A percentile compares a stretch with the other conserved stretches of the same genome.
Conservation (phyloP, 805 yeast species). For the Nakazawaea siamensis region DNA sequence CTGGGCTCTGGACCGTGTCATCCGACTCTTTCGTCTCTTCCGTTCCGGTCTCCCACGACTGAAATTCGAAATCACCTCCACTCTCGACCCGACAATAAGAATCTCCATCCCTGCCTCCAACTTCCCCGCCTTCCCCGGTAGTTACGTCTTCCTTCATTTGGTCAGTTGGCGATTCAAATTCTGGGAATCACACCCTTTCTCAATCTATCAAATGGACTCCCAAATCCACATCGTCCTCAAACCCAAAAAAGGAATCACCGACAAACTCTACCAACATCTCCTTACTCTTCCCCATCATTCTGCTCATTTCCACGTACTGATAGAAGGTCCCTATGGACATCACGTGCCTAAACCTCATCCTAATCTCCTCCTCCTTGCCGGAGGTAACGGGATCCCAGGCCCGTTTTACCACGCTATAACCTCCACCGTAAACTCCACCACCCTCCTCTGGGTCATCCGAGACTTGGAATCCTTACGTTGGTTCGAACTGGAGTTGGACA, state of each 20-base stretch:
- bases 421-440: constrained; percentile 22
- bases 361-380: constrained; percentile 38
- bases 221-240: constrained; percentile 36
- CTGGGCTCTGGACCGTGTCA: constrained; percentile 33
- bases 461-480: constrained; percentile 30
- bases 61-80: constrained; percentile 11
- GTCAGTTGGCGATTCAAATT: constrained; percentile 30
- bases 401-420: constrained; percentile 28
- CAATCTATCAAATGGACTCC: constrained; percentile 25
- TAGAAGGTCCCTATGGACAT: constrained; percentile 54
- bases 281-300: constrained; percentile 19
- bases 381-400: constrained; percentile 56
- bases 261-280: constrained; percentile 23
- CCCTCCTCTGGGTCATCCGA: constrained; percentile 40
- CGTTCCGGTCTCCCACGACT: constrained; percentile 18
- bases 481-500: constrained; percentile 34
- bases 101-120: constrained; percentile 29
- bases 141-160: constrained; percentile 47
- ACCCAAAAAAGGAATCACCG: constrained; percentile 43
- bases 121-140: constrained; percentile 48
- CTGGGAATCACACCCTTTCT: constrained; percentile 64
- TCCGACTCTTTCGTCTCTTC: constrained; percentile 25
- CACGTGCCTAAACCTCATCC: constrained; percentile 29
- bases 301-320: constrained; percentile 25
- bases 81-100: constrained; percentile 15